Evolutionary conservation across 2,329 filamentous ascomycete genomes (phyloP).

Genomic region (Cercospora beticola): DNA sequence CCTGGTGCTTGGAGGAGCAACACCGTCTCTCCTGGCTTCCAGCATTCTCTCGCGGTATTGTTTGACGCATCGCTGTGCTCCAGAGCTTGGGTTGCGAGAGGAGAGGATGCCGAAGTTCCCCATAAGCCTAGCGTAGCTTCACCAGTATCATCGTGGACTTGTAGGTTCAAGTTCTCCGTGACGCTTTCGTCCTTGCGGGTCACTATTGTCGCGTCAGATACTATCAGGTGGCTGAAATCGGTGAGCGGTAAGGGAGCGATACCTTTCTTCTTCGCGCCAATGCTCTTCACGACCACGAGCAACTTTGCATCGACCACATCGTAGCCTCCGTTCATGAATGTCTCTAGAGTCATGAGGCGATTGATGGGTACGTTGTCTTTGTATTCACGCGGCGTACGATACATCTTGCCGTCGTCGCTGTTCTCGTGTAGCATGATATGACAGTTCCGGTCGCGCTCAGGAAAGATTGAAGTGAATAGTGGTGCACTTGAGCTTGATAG

Average conservation of each 20-base stretch:
- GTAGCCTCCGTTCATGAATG: conserved; percentile 56
- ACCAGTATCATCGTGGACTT: conserved; percentile 59
- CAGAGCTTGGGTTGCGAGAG: conserved; percentile 10
- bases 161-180: conserved; percentile 52
- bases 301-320: conserved; percentile 54
- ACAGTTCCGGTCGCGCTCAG: conserved; percentile 55
- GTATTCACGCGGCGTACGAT: conserved; percentile 50
- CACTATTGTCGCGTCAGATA: conserved; percentile 36
- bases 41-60: conserved; percentile 18
- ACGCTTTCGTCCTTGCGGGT: conserved; percentile 49
- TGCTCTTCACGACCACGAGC: conserved; percentile 58
- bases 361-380: conserved; percentile 40
- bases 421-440: conserved; percentile 57
- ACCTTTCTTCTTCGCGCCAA: conserved; percentile 55
- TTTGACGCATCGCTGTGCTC: conserved; percentile 11
- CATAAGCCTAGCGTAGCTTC: conserved; percentile 57
- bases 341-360: conserved; percentile 57
- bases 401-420: conserved; percentile 45
- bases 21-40: conserved; percentile 36
- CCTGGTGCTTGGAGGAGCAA: conserved; percentile 35
- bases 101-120: conserved; percentile 47
- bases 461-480: conserved; percentile 58
- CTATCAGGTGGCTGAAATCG: not conserved
- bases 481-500: conserved; percentile 48
- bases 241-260: not conserved